Percentiles rank a stretch among this genome's conserved stretches.
These are phyloP conservation scores for Penicillium sp. DNA, from an alignment of 2,329 filamentous ascomycete genomes.

Conservation along the genomic window DNA sequence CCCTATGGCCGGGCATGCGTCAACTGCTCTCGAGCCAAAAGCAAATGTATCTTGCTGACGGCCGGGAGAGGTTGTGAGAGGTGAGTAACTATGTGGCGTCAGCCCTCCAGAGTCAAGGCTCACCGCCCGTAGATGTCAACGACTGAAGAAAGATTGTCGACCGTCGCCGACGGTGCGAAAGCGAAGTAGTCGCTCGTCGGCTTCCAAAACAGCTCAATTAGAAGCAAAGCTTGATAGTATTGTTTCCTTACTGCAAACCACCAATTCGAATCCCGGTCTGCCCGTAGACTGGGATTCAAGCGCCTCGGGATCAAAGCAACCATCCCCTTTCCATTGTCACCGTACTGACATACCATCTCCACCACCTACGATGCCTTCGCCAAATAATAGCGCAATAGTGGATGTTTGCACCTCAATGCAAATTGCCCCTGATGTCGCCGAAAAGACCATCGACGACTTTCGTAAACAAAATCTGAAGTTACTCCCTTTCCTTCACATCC, in stretches of 20 bases:
- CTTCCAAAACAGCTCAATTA: slow-evolving; percentile 24
- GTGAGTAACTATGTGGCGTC: slow-evolving; percentile 12
- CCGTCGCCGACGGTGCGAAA: slow-evolving; percentile 35
- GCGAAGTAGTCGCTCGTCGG: slow-evolving; percentile 29
- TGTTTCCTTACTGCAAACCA: slow-evolving; percentile 30
- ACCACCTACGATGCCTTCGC: neutral
- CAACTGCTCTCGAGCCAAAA: slow-evolving; percentile 47
- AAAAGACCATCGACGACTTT: slow-evolving; percentile 17
- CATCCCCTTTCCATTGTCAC: neutral
- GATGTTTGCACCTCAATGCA: slow-evolving; percentile 13
- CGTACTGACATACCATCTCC: neutral
- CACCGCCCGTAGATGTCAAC: slow-evolving; percentile 38
- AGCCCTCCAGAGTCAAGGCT: neutral
- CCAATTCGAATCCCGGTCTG: slow-evolving; percentile 10
- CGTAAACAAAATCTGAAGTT: slow-evolving; percentile 25
- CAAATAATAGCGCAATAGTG: neutral
- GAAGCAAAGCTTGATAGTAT: slow-evolving; percentile 33
- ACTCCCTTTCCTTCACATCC: slow-evolving; percentile 30
- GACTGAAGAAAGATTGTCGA: slow-evolving; percentile 43
- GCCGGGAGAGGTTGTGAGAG: slow-evolving; percentile 28
- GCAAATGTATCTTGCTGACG: slow-evolving; percentile 44
- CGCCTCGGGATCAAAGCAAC: neutral
- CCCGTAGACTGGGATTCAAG: slow-evolving; percentile 15
- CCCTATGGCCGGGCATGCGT: slow-evolving; percentile 43
- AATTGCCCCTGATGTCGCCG: slow-evolving; percentile 18